These are phyloP conservation scores for Nitzschia putrida DNA, from an alignment of 108 stramenopile species.

Conservation along the genomic window DNA sequence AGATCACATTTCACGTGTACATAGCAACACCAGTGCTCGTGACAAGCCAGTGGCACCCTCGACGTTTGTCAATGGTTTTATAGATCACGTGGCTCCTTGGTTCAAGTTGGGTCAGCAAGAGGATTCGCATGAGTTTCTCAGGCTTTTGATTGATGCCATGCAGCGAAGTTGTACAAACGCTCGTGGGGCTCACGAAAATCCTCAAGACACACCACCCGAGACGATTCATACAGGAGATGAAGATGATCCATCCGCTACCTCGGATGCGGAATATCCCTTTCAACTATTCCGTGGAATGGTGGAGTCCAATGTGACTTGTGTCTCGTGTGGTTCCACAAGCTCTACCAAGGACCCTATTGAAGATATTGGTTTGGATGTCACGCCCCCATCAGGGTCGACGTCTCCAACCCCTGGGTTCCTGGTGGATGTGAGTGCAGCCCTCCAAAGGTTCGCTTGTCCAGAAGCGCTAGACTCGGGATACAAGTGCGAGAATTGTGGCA, in stretches of 20 bases:
- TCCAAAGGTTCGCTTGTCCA: conserved; percentile 70
- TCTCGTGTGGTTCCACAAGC: conserved; percentile 58
- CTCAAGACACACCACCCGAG: conserved; percentile 38
- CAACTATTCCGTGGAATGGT: conserved; percentile 84
- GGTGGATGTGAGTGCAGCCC: conserved; percentile 63
- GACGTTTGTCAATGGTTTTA: conserved; percentile 79
- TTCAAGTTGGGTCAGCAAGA: conserved; percentile 94
- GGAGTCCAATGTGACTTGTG: conserved; percentile 81
- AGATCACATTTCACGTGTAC: conserved; percentile 61
- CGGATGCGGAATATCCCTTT: conserved; percentile 79
- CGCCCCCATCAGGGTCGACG: conserved; percentile 37
- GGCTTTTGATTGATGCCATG: conserved; percentile 94
- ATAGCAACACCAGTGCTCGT: conserved; percentile 34
- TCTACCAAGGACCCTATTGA: conserved; percentile 87
- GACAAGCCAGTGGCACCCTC: conserved; percentile 70
- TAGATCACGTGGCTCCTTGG: conserved; percentile 80
- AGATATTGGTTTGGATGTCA: conserved; percentile 86
- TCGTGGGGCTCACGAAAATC: conserved; percentile 27
- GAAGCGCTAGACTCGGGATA: conserved; percentile 83
- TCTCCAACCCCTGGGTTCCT: conserved; percentile 43
- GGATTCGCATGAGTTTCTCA: conserved; percentile 98
- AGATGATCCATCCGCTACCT: conserved; percentile 3
- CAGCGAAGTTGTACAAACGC: conserved; percentile 80
- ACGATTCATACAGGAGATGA: conserved; percentile 17
- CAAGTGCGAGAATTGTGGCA: conserved; percentile 88